Base-by-base conservation (phyloP, 179 eudicot genomes). In the Silene noctiflora region DNA sequence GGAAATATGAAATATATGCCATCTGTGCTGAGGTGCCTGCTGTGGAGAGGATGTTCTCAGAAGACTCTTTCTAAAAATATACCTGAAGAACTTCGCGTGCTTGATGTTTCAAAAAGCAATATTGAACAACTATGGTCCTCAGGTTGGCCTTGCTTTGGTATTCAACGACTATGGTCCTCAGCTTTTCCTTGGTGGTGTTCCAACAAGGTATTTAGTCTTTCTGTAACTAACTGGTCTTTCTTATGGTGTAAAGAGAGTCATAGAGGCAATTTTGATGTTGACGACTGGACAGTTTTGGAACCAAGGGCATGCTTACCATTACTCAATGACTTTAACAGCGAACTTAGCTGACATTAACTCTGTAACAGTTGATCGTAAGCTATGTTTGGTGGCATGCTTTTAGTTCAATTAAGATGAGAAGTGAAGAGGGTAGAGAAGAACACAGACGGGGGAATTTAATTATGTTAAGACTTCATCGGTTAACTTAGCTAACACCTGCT, bases 41-140 rank as follows among this genome's bases (percentile, higher is more conserved):
- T 78, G 63, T 88, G 91, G 94, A 90, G 25, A 77, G 80, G 85
- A 67, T 90, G 90, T 72, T 76, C 83, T 70, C 78, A 73, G 75
- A 75, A 73, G 70, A 66, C 67, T 64, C 80, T 84, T 62, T 81
- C 89, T 63, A 65, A 73, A 61, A 29, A 65, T 20, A 60, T 83
- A 59, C 86, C 87, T 4, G 78, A 44, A 66, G 79, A 85, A 68
- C 85, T 90, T 59, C 82, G 87, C 4, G 88, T 88, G 35, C 90
- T 90, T 73, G 89, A 90, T 82, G 82, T 90, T 70, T 84, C 89
- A 35, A 80, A 65, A 61, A 90, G 94, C 86, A 79, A 61, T 21
- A 81, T 90, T 67, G 71, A 81, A 51, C 79, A 21, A 24, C 67
- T 90, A 14, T 82, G 91, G 86, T 75, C 78, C 60, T 39, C 71